Evolutionary conservation across 2,329 filamentous ascomycete genomes (phyloP), one percentile per base, ranked within the genome.

Genomic region (Fusarium scirpi): DNA sequence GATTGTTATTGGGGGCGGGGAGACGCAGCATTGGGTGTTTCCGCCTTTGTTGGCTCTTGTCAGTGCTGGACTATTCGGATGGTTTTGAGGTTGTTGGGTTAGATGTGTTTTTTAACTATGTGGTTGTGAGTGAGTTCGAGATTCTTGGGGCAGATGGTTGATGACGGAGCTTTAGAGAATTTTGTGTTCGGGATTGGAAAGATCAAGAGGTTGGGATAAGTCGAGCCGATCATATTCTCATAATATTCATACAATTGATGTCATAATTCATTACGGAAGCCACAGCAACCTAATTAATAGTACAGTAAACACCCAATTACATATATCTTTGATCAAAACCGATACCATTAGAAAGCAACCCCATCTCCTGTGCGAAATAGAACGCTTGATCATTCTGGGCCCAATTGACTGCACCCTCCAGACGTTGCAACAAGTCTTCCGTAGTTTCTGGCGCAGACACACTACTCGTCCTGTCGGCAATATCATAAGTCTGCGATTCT

Each of bases 361-460:
- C 67, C 45, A 56, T 53, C 32, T 63, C 58, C 1, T 65, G 63
- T 0, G 67, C 67, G 25, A 71, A 70, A 25, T 55, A 43, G 0
- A 70, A 22, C 1, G 67, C 41, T 16, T 70, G 67, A 0, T 71
- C 67, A 16, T 68, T 71, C 22, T 71, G 54, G 11, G 54, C 63
- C 67, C 67, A 70, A 5, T 40, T 44, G 5, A 41, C 40, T 0
- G 65, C 51, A 11, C 53, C 44, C 8, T 68, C 58, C 6, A 68
- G 58, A 5, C 52, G 38, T 1, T 46, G 41, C 2, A 70, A 12
- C 5, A 68, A 2, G n/a, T 56, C 48, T 7, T 71, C 67, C 0
- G 38, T 67, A 2, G 47, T 55, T 9, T 53, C 58, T 6, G 51
- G 25, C 0, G 49, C 15, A 10, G 6, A 10, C 0, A 41, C 32